Evolutionary conservation across 129 eudicot genomes (phyloP).

Genomic region (Centella asiatica): DNA sequence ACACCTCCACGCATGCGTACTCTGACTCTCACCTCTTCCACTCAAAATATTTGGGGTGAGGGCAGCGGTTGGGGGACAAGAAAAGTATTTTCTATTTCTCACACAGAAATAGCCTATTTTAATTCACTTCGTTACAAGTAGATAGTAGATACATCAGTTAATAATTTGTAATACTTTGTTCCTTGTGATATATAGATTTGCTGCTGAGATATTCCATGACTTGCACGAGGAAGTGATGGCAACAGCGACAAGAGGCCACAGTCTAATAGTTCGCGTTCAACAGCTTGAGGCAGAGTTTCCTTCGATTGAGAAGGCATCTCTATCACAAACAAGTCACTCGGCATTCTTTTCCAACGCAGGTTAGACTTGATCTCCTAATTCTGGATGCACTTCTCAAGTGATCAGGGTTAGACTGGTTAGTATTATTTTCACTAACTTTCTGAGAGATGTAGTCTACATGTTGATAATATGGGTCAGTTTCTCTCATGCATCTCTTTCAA

Average conservation of each 20-base stretch:
- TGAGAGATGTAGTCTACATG: slow-evolving; percentile 2
- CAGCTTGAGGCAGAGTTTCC: slow-evolving; percentile 84
- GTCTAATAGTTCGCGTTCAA: slow-evolving; percentile 58
- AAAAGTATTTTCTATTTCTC: too few species aligned
- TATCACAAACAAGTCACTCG: slow-evolving; percentile 74
- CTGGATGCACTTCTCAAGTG: too few species aligned
- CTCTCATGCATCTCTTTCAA: neutral
- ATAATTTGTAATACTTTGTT: neutral
- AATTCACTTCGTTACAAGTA: too few species aligned
- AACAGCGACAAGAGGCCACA: slow-evolving; percentile 91
- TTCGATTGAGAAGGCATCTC: slow-evolving; percentile 61
- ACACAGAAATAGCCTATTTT: neutral
- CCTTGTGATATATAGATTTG: slow-evolving; percentile 57
- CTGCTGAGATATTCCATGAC: slow-evolving; percentile 91
- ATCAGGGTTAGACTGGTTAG: neutral
- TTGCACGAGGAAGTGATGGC: slow-evolving; percentile 87
- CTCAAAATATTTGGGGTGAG: too few species aligned
- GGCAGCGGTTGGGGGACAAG: too few species aligned
- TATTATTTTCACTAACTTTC: slow-evolving; percentile 11
- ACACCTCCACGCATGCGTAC: too few species aligned
- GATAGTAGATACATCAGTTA: neutral
- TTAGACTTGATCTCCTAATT: slow-evolving; percentile 21
- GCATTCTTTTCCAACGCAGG: slow-evolving; percentile 55
- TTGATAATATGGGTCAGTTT: neutral
- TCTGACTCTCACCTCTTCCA: too few species aligned